Conservation (phyloP, 2,329 filamentous ascomycete genomes). For the Sporothrix luriei region DNA sequence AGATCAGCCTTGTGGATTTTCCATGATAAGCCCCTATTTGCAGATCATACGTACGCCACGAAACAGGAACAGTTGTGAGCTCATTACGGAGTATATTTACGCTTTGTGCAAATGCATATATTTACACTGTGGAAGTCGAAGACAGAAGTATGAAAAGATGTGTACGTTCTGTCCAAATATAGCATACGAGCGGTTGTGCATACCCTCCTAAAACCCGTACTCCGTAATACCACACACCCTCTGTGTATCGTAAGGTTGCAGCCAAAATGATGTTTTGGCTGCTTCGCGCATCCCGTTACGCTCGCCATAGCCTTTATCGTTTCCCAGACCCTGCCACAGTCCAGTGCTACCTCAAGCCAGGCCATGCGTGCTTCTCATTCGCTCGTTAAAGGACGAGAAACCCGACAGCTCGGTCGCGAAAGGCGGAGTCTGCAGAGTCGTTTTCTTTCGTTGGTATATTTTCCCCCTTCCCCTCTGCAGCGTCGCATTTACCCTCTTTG, state of each 20-base stretch:
- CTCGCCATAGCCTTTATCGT: neutral
- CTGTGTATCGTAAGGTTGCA: neutral
- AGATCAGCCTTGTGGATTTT: neutral
- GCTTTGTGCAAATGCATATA: neutral
- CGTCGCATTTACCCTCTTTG: neutral
- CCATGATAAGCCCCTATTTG: neutral
- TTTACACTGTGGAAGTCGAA: slow-evolving; percentile 2
- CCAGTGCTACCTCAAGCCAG: neutral
- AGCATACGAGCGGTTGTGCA: slow-evolving; percentile 20
- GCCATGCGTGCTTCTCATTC: neutral
- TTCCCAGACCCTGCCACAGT: neutral
- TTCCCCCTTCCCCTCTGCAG: neutral
- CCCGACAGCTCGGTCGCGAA: slow-evolving; percentile 32
- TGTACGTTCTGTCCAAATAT: slow-evolving; percentile 22
- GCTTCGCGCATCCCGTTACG: neutral
- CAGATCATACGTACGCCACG: slow-evolving; percentile 1
- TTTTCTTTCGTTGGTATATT: neutral
- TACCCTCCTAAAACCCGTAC: slow-evolving; percentile 1
- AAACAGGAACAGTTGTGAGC: neutral
- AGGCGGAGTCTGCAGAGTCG: neutral
- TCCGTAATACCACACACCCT: neutral
- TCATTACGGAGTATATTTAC: neutral
- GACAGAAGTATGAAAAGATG: neutral
- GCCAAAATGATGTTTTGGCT: neutral
- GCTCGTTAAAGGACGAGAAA: neutral